Evolutionary conservation across 163 green algal genomes (phyloP), one percentile per base, ranked within the genome.

Genomic region (Scenedesmus sp.): DNA sequence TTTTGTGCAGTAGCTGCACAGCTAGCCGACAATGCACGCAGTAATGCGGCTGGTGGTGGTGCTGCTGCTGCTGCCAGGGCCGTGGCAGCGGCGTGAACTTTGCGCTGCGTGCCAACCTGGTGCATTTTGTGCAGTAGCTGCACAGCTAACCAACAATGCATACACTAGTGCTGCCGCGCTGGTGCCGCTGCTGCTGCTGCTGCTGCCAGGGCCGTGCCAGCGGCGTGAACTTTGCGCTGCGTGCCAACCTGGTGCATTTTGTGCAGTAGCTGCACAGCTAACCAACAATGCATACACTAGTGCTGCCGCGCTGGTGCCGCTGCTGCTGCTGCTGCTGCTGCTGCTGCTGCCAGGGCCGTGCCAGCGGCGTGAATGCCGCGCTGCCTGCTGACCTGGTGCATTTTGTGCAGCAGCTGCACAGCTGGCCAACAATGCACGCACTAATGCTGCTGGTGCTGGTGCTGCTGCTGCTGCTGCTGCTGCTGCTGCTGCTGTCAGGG

Each of bases 81-180:
- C 93, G 95, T 10, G 95, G 96, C 89, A 96, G 93, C 52, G 97
- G 97, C 26, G 95, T 98, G 1, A 96, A 96, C 93, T 98, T 98
- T 93, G 97, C 97, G 0, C 84, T 98, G 34, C 94, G 95, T 0
- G 84, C 94, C 2, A 95, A 98, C 59, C 55, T 95, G 67, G 88
- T 97, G n/a, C 54, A 46, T 46, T 46, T 46, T 46, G 34, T 46
- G 34, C 34, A 46, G 34, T 46, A 46, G 34, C 34, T 46, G 34
- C 34, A 46, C 34, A 46, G 34, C 34, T 46, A 46, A 46, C 34
- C 34, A 46, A 46, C 34, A 46, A 46, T 46, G 34, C 34, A 46
- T 46, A 46, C 34, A 46, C 34, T 46, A 46, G 34, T 46, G 34
- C 34, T 46, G 34, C 34, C 34, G 34, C 34, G 34, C 34, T 46